Evolutionary conservation across 225 moss, liverwort and hornwort species (phyloP).

Genomic region (Polytrichum commune): DNA sequence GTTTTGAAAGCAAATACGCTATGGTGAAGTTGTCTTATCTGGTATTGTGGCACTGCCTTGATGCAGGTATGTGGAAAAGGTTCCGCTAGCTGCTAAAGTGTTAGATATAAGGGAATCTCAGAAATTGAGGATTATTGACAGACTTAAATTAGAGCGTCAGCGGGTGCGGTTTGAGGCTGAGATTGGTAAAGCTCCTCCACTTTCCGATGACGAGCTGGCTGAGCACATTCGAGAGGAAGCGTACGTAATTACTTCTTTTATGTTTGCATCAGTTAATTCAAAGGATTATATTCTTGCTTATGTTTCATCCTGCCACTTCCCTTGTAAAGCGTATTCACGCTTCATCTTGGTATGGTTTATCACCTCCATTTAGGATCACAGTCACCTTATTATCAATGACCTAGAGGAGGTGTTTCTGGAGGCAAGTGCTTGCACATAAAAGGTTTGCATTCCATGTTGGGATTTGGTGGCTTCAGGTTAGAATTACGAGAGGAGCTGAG

Average conservation of each 20-base stretch:
- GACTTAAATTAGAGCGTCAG: conserved; percentile 78
- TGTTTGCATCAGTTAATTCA: neutral
- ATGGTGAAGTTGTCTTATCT: neutral
- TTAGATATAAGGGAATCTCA: conserved; percentile 77
- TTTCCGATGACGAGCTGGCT: conserved; percentile 79
- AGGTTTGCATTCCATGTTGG: conserved; percentile 1
- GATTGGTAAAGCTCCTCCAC: conserved; percentile 88
- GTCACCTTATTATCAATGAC: neutral
- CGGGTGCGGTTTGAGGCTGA: conserved; percentile 85
- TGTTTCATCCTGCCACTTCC: no score
- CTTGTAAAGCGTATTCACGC: no score
- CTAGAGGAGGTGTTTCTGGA: neutral
- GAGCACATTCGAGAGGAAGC: conserved; percentile 81
- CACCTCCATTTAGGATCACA: neutral
- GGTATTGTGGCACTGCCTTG: neutral
- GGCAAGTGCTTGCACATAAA: neutral
- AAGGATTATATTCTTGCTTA: no score
- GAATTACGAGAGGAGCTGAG: conserved; percentile 62
- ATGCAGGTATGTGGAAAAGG: conserved; percentile 77
- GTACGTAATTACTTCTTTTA: conserved; percentile 37
- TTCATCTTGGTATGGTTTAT: neutral
- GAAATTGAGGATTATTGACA: conserved; percentile 69
- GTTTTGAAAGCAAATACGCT: neutral
- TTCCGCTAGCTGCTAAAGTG: conserved; percentile 73
- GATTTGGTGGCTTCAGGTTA: conserved; percentile 44